A percentile compares a stretch with the other conserved stretches of the same genome.
These are phyloP conservation scores for Brettanomyces custersianus DNA, from an alignment of 805 yeast genomes.

Conservation along the genomic window DNA sequence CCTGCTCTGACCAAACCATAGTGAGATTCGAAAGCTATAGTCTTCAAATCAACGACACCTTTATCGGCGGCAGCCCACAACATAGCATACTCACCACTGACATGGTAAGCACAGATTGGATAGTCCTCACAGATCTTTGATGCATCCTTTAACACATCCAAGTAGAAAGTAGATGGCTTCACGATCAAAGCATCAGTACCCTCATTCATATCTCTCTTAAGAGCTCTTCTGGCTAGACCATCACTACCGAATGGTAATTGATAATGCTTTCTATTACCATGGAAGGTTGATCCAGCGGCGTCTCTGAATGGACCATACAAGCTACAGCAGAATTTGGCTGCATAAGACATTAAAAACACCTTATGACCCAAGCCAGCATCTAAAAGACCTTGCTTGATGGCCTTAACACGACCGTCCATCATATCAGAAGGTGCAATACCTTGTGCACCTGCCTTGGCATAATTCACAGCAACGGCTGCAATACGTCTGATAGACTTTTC, in stretches of 20 bases:
- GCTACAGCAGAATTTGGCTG: constrained; percentile 88
- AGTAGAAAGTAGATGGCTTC: constrained; percentile 91
- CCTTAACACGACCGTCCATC: constrained; percentile 91
- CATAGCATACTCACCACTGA: constrained; percentile 97
- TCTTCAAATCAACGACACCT: constrained; percentile 79
- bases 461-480: constrained; percentile 91
- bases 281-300: constrained; percentile 90
- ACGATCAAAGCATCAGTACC: constrained; percentile 96
- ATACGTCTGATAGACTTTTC: constrained; percentile 68
- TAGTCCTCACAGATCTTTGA: constrained; percentile 69
- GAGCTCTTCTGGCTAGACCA: constrained; percentile 90
- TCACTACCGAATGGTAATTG: constrained; percentile 90
- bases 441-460: constrained; percentile 92
- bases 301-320: constrained; percentile 97
- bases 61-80: constrained; percentile 96
- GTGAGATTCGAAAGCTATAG: constrained; percentile 77
- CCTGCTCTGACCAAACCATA: constrained; percentile 93
- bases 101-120: constrained; percentile 94
- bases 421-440: constrained; percentile 96
- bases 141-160: constrained; percentile 88
- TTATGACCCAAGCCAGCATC: constrained; percentile 78
- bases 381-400: constrained; percentile 78
- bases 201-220: constrained; percentile 75
- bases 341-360: constrained; percentile 83
- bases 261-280: constrained; percentile 87